Evolutionary conservation across 129 eudicot genomes (phyloP).

Genomic region (Tagetes patula): DNA sequence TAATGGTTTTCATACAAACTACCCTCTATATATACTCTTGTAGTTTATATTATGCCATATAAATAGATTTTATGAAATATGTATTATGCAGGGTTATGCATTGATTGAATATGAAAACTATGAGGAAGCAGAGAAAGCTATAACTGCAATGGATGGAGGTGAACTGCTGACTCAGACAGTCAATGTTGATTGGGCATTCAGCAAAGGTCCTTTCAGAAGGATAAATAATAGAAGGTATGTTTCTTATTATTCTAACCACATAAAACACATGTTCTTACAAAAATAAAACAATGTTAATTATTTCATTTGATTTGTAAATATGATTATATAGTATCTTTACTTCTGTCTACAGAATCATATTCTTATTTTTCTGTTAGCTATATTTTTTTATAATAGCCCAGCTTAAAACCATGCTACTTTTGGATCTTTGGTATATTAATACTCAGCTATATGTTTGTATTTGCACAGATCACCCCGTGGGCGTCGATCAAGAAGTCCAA

Average conservation of each 20-base stretch:
- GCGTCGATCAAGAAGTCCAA: constrained; percentile 55
- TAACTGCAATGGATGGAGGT: constrained; percentile 71
- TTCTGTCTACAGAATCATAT: neutral
- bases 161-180: constrained; percentile 75
- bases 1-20: neutral
- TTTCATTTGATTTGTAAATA: neutral
- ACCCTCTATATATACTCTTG: neutral
- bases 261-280: neutral
- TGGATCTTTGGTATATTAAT: neutral
- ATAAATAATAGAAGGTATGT: constrained; percentile 66
- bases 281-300: neutral
- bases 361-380: neutral
- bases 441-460: neutral
- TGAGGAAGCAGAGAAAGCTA: constrained; percentile 87
- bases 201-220: constrained; percentile 89
- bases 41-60: neutral
- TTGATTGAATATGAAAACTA: constrained; percentile 78
- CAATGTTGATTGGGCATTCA: constrained; percentile 93
- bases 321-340: too few species aligned
- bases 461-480: constrained; percentile 38
- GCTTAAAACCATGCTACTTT: neutral
- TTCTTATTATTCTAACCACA: neutral
- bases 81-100: constrained; percentile 73
- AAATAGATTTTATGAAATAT: neutral
- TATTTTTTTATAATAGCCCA: neutral